phyloP scores from a whole-genome alignment of 2,329 filamentous ascomycete genomes.

The Colletotrichum gloeosporioides region DNA sequence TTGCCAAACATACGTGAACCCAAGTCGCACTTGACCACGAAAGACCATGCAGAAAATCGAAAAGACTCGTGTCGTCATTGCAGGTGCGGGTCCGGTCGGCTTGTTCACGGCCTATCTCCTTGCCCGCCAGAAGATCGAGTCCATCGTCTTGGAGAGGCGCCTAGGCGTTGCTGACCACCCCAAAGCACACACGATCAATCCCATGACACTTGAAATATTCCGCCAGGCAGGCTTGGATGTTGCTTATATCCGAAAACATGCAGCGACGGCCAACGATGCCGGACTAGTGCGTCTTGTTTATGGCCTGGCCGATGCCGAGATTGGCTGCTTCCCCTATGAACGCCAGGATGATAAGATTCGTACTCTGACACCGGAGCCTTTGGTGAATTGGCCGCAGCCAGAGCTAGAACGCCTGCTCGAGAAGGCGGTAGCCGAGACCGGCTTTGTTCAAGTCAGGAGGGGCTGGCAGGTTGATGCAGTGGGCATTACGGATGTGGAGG shows the following conservation, averaged over 20 bases:
- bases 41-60: background rate
- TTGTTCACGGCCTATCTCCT: constrained; percentile 11
- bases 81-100: constrained; percentile 11
- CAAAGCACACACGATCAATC: constrained; percentile 21
- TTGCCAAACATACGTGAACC: background rate
- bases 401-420: constrained; percentile 4
- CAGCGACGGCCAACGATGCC: constrained; percentile 6
- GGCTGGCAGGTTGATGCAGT: constrained; percentile 6
- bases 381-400: constrained; percentile 12
- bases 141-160: constrained; percentile 6
- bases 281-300: constrained; percentile 15
- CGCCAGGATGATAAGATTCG: constrained; percentile 8
- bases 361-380: constrained; percentile 15
- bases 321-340: constrained; percentile 18
- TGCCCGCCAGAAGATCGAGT: constrained; percentile 3
- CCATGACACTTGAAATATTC: constrained; percentile 21
- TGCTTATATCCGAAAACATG: constrained; percentile 7
- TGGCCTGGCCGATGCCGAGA: constrained; percentile 5
- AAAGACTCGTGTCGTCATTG: constrained; percentile 3
- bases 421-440: background rate
- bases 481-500: background rate
- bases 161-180: background rate
- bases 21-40: background rate
- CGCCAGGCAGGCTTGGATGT: constrained; percentile 14
- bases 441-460: background rate